Percentiles rank a stretch among this genome's conserved stretches.
phyloP scores from a whole-genome alignment of 371 early-diverging fungal genomes.

The Gilbertella persicaria region DNA sequence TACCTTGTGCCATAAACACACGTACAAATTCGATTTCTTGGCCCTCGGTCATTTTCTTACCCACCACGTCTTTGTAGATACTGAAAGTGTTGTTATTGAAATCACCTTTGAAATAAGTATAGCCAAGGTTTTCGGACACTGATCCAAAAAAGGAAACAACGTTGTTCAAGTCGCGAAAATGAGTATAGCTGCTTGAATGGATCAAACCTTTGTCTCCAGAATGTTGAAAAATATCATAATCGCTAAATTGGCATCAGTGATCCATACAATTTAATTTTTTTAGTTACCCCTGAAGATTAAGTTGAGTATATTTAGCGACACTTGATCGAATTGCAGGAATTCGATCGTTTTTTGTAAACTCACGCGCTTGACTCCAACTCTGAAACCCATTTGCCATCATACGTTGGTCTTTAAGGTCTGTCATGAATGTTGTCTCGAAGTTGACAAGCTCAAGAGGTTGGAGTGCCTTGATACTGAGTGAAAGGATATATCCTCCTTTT shows the following conservation, averaged over 20 bases:
- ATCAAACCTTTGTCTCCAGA: constrained; percentile 53
- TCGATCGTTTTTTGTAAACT: constrained; percentile 29
- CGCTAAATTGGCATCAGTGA: constrained; percentile 35
- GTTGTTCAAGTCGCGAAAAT: constrained; percentile 49
- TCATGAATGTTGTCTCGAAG: constrained; percentile 34
- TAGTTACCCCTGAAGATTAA: constrained; percentile 52
- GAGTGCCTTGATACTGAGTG: constrained; percentile 24
- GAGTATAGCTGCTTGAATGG: constrained; percentile 58
- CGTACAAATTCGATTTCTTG: constrained; percentile 31
- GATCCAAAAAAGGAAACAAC: constrained; percentile 53
- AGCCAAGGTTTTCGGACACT: constrained; percentile 53
- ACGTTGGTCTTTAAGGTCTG: constrained; percentile 33
- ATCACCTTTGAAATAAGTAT: constrained; percentile 58
- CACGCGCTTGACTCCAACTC: constrained; percentile 57
- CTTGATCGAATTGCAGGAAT: constrained; percentile 40
- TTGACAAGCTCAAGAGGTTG: constrained; percentile 29
- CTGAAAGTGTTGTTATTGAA: constrained; percentile 39
- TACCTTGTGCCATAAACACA: constrained; percentile 37
- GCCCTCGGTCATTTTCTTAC: constrained; percentile 25
- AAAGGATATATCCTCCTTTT: constrained; percentile 21
- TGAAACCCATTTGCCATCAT: constrained; percentile 63
- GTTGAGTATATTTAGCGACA: constrained; percentile 44
- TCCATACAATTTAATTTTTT: constrained; percentile 20
- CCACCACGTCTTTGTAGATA: constrained; percentile 52
- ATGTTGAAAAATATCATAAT: constrained; percentile 56